Base-by-base conservation (phyloP, 2,329 filamentous ascomycete species). In the Ilyonectria destructans region DNA sequence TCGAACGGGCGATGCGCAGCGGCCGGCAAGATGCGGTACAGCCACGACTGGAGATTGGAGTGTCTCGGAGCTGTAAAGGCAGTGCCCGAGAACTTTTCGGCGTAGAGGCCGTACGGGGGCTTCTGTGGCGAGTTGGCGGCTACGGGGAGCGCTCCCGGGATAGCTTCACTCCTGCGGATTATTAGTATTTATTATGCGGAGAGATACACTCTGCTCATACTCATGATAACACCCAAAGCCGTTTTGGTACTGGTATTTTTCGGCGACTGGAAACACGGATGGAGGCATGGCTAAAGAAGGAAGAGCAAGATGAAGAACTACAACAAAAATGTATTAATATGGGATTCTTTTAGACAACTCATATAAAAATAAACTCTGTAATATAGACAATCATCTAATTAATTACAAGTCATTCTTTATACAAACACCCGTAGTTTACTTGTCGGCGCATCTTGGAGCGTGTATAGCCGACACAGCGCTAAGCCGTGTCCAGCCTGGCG, bases 31-130 rank as follows among this genome's bases (percentile, higher is more conserved):
- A 92, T 90, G 15, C 91, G 88, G 78, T 94, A 93, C 23, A 93
- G 86, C 91, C 91, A 93, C 48, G 91, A 86, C 78, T 93, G 91
- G 75, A 89, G 88, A 80, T 92, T 93, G 68, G 91, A 87, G 77
- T 88, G 85, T 26, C 92, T 85, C 0, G 91, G 91, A 1, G 91
- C 90, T 4, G 91, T 93, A 77, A 94, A 93, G 26, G 92, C 86
- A 1, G 90, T 92, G 10, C 91, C 92, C 0, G 91, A 93, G 55
- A 93, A 86, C 83, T 93, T 92, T 82, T 97, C 94, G 23, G 93
- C 90, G 82, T 96, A 96, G 31, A 97, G 89, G 1, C 93, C 94
- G 71, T 90, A 89, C 0, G 93, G 87, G 0, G 91, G 90, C 77
- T 94, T 94, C 79, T 97, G 94, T 0, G 65, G 65, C 13, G 58